Base-by-base conservation (phyloP, 2,329 filamentous ascomycete genomes). In the Colletotrichum orchidophilum region DNA sequence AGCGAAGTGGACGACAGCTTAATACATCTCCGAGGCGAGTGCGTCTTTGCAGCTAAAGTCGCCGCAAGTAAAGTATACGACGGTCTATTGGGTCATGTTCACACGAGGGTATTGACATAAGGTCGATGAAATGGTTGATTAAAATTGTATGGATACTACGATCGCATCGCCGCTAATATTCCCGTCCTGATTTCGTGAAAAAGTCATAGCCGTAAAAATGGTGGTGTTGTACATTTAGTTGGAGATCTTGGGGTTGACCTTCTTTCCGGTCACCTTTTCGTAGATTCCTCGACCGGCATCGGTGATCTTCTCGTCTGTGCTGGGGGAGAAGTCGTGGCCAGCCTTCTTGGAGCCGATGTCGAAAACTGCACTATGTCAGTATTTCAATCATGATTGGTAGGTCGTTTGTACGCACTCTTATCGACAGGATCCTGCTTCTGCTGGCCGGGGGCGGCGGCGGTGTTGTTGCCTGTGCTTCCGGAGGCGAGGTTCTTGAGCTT, bases 221-320 rank as follows among this genome's bases (percentile, higher is more conserved):
- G n/a, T n/a, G n/a, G 5, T 21, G 8, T 12, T 31, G 5, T 15
- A 24, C 39, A 54, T 27, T 66, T 79, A 82, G 77, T 82, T 80
- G 72, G 81, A 82, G 71, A 76, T 74, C 77, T 82, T 82, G 50
- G 76, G 65, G 35, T 77, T 64, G 27, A 78, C 76, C 73, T 79
- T 78, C 62, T 42, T 74, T 9, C 82, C 82, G 60, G 81, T 76
- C 3, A 69, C 46, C 76, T 82, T 83, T 74, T 83, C 81, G 21
- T 78, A 83, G 26, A 75, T 67, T 39, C 21, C 46, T 54, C 82
- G 82, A 7, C 74, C 78, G n/a, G 74, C 76, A 60, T 83, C 82
- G 61, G 80, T 81, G 31, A 81, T 79, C 79, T 83, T 83, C 76
- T 83, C 82, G 42, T 81, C 76, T 21, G 79, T 81, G 15, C 77